A percentile compares a stretch with the other conserved stretches of the same genome.
These are phyloP conservation scores for Candida peoriensis DNA, from an alignment of 805 yeast species.

Conservation along the genomic window DNA sequence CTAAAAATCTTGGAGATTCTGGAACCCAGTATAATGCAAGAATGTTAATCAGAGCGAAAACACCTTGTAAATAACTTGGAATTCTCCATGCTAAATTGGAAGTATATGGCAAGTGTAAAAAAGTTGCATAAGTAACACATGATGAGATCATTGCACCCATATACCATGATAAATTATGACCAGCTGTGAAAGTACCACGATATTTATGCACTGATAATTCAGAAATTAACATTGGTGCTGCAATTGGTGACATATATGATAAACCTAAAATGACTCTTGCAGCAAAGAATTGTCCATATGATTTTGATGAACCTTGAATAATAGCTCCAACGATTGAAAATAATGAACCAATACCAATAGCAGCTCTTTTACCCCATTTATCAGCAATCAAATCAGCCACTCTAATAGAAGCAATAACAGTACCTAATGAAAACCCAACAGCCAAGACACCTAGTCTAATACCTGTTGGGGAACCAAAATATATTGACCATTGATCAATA, in stretches of 20 bases:
- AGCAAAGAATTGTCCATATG: slow-evolving; percentile 16
- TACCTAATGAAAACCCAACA: slow-evolving; percentile 37
- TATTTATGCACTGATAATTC: slow-evolving; percentile 36
- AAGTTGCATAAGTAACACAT: slow-evolving; percentile 46
- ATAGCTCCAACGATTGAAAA: slow-evolving; percentile 23
- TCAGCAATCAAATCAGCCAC: slow-evolving; percentile 30
- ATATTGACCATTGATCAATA: slow-evolving; percentile 34
- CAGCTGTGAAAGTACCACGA: slow-evolving; percentile 35
- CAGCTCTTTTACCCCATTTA: slow-evolving; percentile 35
- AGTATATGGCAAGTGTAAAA: slow-evolving; percentile 17
- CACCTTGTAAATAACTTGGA: slow-evolving; percentile 48
- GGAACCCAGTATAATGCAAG: slow-evolving; percentile 36
- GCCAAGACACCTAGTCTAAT: slow-evolving; percentile 32
- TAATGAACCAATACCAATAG: slow-evolving; percentile 16
- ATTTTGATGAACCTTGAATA: slow-evolving; percentile 27
- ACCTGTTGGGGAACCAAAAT: slow-evolving; percentile 36
- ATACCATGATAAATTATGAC: slow-evolving; percentile 48
- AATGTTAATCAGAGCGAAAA: slow-evolving; percentile 39
- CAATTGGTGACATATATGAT: slow-evolving; percentile 39
- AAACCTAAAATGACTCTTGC: slow-evolving; percentile 44
- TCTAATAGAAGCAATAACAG: slow-evolving; percentile 34
- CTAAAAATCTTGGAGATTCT: slow-evolving; percentile 43
- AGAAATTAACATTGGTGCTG: slow-evolving; percentile 47
- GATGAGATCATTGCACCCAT: slow-evolving; percentile 51
- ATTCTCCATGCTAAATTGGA: slow-evolving; percentile 46